These are phyloP conservation scores for Xylaria sp. DNA, from an alignment of 2,329 filamentous ascomycete genomes.

Conservation along the genomic window DNA sequence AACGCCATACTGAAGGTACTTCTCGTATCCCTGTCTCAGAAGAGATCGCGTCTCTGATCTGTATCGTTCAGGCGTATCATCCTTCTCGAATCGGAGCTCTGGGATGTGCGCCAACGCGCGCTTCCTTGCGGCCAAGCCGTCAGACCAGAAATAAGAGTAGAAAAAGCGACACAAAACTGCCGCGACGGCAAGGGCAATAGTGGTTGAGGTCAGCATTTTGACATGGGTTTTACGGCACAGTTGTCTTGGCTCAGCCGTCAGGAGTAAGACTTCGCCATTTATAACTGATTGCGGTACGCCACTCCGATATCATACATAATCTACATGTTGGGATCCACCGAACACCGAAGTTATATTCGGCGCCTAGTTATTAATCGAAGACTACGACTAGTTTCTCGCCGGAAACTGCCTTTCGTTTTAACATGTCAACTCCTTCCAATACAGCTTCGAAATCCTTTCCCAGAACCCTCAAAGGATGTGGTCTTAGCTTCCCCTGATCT, in stretches of 20 bases:
- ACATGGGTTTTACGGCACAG: slow-evolving; percentile 1
- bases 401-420: slow-evolving; percentile 19
- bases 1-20: slow-evolving; percentile 29
- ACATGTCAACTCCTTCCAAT: slow-evolving; percentile 24
- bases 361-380: slow-evolving; percentile 1
- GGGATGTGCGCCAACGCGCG: slow-evolving; percentile 24
- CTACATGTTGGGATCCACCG: slow-evolving; percentile 10
- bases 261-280: slow-evolving; percentile 8
- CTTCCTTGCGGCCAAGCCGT: slow-evolving; percentile 18
- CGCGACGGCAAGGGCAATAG: slow-evolving; percentile 11
- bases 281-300: not conserved
- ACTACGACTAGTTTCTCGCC: slow-evolving; percentile 41
- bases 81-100: slow-evolving; percentile 25
- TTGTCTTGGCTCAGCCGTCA: not conserved
- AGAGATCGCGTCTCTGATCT: slow-evolving; percentile 15
- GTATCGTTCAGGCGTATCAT: slow-evolving; percentile 26
- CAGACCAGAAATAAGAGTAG: slow-evolving; percentile 8
- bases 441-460: slow-evolving; percentile 21
- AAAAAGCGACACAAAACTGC: slow-evolving; percentile 1
- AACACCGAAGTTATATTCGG: slow-evolving; percentile 18
- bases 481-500: slow-evolving; percentile 25
- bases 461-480: slow-evolving; percentile 30
- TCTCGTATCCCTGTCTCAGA: slow-evolving; percentile 22
- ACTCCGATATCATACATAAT: slow-evolving; percentile 16
- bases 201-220: slow-evolving; percentile 14